A percentile compares a stretch with the other conserved stretches of the same genome.
These are phyloP conservation scores for Vinca major DNA, from an alignment of 305 asterid species.

Conservation along the genomic window DNA sequence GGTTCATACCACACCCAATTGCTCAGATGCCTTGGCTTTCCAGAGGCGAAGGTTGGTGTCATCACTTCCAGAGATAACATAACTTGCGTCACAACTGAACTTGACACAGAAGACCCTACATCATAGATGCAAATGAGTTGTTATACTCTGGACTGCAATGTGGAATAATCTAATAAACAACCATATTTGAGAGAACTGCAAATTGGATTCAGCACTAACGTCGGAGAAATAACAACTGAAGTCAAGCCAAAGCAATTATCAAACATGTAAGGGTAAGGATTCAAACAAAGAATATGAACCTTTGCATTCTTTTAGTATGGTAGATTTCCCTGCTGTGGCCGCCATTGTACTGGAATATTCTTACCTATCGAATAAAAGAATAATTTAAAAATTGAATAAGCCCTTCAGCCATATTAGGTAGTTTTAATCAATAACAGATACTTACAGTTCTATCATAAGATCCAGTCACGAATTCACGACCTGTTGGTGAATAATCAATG, in stretches of 20 bases:
- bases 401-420: neutral
- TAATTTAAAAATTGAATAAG: neutral
- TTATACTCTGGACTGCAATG: constrained; percentile 10
- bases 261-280: neutral
- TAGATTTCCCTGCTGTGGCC: constrained; percentile 94
- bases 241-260: neutral
- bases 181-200: neutral
- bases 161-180: neutral
- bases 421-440: constrained; percentile 5
- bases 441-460: constrained; percentile 95
- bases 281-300: constrained; percentile 28
- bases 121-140: constrained; percentile 19
- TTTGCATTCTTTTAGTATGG: constrained; percentile 97
- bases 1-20: constrained; percentile 78
- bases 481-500: constrained; percentile 94
- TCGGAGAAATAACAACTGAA: neutral
- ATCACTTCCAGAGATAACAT: constrained; percentile 85
- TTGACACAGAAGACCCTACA: constrained; percentile 88
- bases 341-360: constrained; percentile 83
- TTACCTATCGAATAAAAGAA: constrained; percentile 44
- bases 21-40: constrained; percentile 97
- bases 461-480: constrained; percentile 96
- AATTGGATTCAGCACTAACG: neutral
- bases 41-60: constrained; percentile 92
- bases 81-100: constrained; percentile 82